Evolutionary conservation across 2,329 filamentous ascomycete genomes (phyloP), one percentile per base, ranked within the genome.

Genomic region (Cercospora zeina): DNA sequence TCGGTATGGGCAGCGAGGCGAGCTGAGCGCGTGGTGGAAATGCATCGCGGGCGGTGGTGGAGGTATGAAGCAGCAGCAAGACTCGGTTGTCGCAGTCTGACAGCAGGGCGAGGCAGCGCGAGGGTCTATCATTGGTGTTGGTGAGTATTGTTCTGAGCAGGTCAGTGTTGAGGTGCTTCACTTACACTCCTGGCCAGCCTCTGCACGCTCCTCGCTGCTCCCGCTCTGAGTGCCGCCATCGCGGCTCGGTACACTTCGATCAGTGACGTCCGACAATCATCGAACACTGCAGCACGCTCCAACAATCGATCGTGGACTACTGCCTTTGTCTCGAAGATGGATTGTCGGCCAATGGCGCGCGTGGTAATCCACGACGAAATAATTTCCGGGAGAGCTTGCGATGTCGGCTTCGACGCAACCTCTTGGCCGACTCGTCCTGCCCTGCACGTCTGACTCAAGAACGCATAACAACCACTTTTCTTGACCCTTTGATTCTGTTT

Each of bases 1-100:
- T 85, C 79, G 66, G 81, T 80, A 13, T 72, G 54, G 39, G 71
- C 70, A 21, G 71, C 74, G 33, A 71, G 71, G 24, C 67, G 65
- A 16, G 65, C 39, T 31, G 63, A 42, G 56, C 53, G 59, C 8
- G 66, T 61, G 0, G 69, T 68, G 16, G 67, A 69, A 54, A 73
- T 64, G 62, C 69, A 61, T 51, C 71, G 70, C 11, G 71, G 69
- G 21, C 65, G 67, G 37, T 69, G 70, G 42, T 69, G 64, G n/a
- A 66, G 62, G n/a, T 57, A 51, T 39, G 59, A 57, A n/a, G 58
- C 19, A 9, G 58, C 27, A 10, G 62, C 34, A 36, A 61, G 53
- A 24, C 51, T 54, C 39, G 47, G 27, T 54, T 34, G 59, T 45
- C 36, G 27, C 21, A 31, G 39, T 58, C 55, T 58, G 27, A 27